Conservation (phyloP, 2,329 filamentous ascomycete genomes). For the Fusarium anguioides region DNA sequence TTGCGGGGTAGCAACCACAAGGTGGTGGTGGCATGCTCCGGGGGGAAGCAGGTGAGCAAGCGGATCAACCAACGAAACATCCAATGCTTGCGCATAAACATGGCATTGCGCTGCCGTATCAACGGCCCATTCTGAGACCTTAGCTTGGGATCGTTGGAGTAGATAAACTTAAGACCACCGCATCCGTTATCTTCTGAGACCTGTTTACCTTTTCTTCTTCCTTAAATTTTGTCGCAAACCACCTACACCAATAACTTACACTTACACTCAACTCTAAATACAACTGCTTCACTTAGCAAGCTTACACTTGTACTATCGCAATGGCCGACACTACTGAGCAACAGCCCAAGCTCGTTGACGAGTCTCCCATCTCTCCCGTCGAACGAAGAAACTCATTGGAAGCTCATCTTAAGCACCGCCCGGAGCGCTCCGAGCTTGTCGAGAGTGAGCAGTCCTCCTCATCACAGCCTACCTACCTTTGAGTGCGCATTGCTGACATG, state of each 20-base stretch:
- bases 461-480: constrained; percentile 27
- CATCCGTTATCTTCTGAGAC: constrained; percentile 28
- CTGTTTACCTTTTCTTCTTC: constrained; percentile 17
- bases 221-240: constrained; percentile 11
- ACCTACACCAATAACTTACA: constrained; percentile 12
- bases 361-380: constrained; percentile 64
- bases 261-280: neutral
- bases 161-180: constrained; percentile 41
- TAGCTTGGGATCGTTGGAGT: constrained; percentile 26
- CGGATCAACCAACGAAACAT: constrained; percentile 27
- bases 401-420: constrained; percentile 77
- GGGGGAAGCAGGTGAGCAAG: constrained; percentile 12
- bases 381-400: constrained; percentile 76
- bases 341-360: constrained; percentile 55
- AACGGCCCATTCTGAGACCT: constrained; percentile 43
- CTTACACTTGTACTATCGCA: constrained; percentile 2
- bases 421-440: constrained; percentile 79
- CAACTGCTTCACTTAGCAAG: neutral
- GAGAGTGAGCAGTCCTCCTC: constrained; percentile 69
- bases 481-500: constrained; percentile 47
- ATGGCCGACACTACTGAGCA: constrained; percentile 47
- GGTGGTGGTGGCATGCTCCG: constrained; percentile 32
- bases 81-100: constrained; percentile 40
- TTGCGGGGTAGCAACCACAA: constrained; percentile 44
- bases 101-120: constrained; percentile 44